Evolutionary conservation across 306 rosid genomes (phyloP), one percentile per base, ranked within the genome.

Genomic region (Prunus fruticosa): DNA sequence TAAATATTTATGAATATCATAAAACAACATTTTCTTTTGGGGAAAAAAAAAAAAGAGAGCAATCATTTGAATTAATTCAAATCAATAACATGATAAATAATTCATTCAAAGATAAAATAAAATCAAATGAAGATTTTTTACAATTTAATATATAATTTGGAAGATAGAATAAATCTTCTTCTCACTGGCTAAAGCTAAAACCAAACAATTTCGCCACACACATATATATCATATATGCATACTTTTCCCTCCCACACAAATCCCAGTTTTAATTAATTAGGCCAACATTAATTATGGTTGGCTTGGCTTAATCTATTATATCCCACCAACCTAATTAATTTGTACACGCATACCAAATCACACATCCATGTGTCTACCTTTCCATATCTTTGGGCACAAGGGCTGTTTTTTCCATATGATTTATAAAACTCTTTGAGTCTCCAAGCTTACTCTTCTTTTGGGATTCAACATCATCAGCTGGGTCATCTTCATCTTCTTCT

Each of bases 401-500:
- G 75, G 74, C 67, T 16, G 62, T 19, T 28, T 85, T 86, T 1
- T 84, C 88, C 61, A 84, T 82, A 2, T 84, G 89, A 69, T 61
- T 52, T n/a, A 92, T 68, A 73, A 81, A 88, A 64, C 87, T 86
- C n/a, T 2, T 79, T 1, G 85, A 60, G 25, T 52, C 84, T 43
- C 50, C 86, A 73, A 54, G 22, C 54, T 68, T 46, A 58, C 10
- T 79, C 15, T 28, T 52, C 83, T 88, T 85, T 74, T 84, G 91
- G 23, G 88, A 80, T 73, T 91, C 97, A 43, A 92, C 63, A n/a
- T 94, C 93, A n/a, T 69, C 62, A 0, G 64, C 73, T 46, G 25
- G 18, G 6, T 82, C 85, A 10, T 71, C 86, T 74, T 74, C 87
- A 47, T 63, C 73, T 10, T 72, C 87, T 2, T 78, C 88, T 11